phyloP scores from a whole-genome alignment of 768 basidiomycete species.

The Mycena amicta region DNA sequence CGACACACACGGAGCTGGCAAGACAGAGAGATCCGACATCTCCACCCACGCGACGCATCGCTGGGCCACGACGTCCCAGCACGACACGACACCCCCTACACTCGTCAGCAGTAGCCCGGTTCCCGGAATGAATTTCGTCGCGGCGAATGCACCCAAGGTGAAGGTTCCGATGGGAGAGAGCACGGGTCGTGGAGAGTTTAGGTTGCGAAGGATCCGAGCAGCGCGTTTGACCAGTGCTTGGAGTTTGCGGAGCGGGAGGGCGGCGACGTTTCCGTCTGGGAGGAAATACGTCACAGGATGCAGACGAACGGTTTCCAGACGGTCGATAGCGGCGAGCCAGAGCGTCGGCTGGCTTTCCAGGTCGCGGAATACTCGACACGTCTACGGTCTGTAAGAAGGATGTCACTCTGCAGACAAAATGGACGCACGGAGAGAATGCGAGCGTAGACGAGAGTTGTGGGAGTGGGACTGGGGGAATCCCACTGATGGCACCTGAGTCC shows the following conservation, averaged over 20 bases:
- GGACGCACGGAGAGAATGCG: no score
- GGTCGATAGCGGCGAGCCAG: not conserved
- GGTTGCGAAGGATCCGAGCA: not conserved
- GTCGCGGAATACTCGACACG: not conserved
- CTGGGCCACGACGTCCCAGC: not conserved
- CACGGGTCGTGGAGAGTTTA: not conserved
- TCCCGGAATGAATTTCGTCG: not conserved
- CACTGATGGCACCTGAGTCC: no score
- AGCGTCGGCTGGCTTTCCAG: not conserved
- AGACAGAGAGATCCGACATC: not conserved
- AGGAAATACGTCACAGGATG: not conserved
- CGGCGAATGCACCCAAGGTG: not conserved
- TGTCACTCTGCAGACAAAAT: no score
- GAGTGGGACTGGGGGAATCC: no score
- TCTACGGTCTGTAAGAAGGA: no score
- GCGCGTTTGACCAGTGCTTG: not conserved
- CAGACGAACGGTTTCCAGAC: not conserved
- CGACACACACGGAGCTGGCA: not conserved
- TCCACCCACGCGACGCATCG: not conserved
- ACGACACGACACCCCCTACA: not conserved
- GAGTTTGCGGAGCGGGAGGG: not conserved
- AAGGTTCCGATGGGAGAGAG: not conserved
- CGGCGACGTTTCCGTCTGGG: not conserved
- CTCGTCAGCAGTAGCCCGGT: not conserved
- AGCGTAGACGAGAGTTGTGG: no score